Base-by-base conservation (phyloP, 768 basidiomycete species). In the Podaxis rugospora region DNA sequence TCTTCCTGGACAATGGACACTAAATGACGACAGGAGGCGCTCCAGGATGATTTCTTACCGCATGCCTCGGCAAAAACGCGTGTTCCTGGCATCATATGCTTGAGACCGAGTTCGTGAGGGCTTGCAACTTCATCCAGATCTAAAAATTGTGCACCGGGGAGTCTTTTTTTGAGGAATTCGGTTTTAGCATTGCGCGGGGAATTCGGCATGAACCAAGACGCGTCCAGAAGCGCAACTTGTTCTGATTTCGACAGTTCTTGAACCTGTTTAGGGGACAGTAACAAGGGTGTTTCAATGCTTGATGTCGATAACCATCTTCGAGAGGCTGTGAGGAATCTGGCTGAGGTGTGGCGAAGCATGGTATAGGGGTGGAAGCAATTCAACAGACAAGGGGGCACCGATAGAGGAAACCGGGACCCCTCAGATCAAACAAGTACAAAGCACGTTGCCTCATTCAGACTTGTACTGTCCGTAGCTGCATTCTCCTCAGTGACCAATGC, bases 181-280 rank as follows among this genome's bases (percentile, higher is more conserved):
- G 83, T 72, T n/a, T 72, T 71, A 1, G 90, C 80, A 54, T 84
- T 85, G 58, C 95, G 84, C 1, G 86, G 78, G 36, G 88, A 83
- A 71, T 87, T 90, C 54, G 95, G 96, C 96, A 98, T 97, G 72
- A 92, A 89, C 96, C 95, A 98, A 53, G 85, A 87, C 23, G 87
- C 86, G 68, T 98, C 96, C 36, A 88, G 77, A 65, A 89, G 72
- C 7, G 75, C 72, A 35, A 85, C 72, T 23, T 70, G 63, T 51
- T 73, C 61, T 7, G 75, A 64, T 27, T 66, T 69, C 2, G 74
- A 68, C 28, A 74, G 71, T 47, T 78, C 74, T 28, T 71, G 75
- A 44, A 83, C 75, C 64, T 81, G 74, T 16, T 73, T 64, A 0
- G 89, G 87, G 2, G 81, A 79, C 54, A 89, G 67, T 21, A 87